Base-by-base conservation (phyloP, 257 asterid species). In the Phtheirospermum japonicum region DNA sequence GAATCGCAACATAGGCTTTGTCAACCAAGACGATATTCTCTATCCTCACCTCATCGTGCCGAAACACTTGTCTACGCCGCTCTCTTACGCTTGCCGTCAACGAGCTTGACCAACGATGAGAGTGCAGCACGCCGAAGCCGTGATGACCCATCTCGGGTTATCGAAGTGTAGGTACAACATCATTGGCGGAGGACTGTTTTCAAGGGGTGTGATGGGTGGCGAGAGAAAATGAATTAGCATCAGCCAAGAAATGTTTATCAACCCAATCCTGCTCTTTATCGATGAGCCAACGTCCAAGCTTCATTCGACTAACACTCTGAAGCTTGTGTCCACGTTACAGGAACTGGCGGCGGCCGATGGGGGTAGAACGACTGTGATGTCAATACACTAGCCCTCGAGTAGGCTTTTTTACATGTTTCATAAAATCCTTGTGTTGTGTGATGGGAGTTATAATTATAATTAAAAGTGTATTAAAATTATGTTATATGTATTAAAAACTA, bases 211-310 rank as follows among this genome's bases (percentile, higher is more conserved):
- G 5, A 87, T 95, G 0, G 95, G 95, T 0, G 97, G 97, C 0
- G 97, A 90, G 75, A 43, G 90, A 16, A 87, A 87, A 64, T 67
- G 97, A 7, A 94, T 90, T 1, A 90, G 95, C 46, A 90, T 90
- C 2, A 95, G 97, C 0, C 95, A 86, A 53, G 97, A 89, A 59
- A 79, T 89, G 97, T 82, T 89, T 0, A 83, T 86, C 54, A 86
- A 89, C 57, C 97, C 95, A 0, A 81, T 90, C 19, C 54, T 89
- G 42, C 48, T 89, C 68, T 73, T 89, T 43, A 77, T 89, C 45
- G 95, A 89, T 42, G 97, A 89, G 62, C 97, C 97, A 2, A 87
- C 97, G 2, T 90, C 97, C 0, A 95, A 95, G 1, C 80, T 87
- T 0, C 95, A 90, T 57, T 87, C 97, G 0, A 90, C 95, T 2